Evolutionary conservation across 2,329 filamentous ascomycete species (phyloP).

Genomic region (Colletotrichum lini): DNA sequence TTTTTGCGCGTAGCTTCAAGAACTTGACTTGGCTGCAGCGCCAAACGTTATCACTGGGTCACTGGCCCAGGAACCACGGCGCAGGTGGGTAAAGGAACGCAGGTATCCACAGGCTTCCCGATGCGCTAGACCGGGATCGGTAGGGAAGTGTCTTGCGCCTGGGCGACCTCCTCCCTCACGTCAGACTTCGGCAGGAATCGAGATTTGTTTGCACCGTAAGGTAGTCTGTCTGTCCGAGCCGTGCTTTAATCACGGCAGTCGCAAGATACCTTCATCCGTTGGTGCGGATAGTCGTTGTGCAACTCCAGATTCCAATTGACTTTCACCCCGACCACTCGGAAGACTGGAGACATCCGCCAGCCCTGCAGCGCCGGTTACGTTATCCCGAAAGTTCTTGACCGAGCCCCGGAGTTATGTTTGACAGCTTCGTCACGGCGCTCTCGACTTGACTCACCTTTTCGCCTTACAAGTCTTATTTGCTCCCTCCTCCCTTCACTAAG

Average conservation of each 20-base stretch:
- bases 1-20: neutral
- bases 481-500: neutral
- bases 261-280: neutral
- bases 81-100: neutral
- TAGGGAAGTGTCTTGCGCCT: neutral
- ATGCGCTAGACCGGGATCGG: neutral
- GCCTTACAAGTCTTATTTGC: neutral
- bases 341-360: neutral
- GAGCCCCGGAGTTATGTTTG: slow-evolving; percentile 18
- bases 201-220: neutral
- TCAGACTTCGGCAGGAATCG: neutral
- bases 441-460: neutral
- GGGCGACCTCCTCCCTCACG: neutral
- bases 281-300: neutral
- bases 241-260: neutral
- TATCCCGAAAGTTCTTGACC: neutral
- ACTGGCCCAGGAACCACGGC: neutral
- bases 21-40: neutral
- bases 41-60: neutral
- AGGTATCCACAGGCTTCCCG: neutral
- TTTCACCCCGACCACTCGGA: neutral
- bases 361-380: too few relatives aligned
- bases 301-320: neutral
- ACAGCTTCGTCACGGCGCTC: slow-evolving; percentile 1
- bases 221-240: neutral